Conservation (phyloP, 768 basidiomycete species). For the Suillus tomentosus region DNA sequence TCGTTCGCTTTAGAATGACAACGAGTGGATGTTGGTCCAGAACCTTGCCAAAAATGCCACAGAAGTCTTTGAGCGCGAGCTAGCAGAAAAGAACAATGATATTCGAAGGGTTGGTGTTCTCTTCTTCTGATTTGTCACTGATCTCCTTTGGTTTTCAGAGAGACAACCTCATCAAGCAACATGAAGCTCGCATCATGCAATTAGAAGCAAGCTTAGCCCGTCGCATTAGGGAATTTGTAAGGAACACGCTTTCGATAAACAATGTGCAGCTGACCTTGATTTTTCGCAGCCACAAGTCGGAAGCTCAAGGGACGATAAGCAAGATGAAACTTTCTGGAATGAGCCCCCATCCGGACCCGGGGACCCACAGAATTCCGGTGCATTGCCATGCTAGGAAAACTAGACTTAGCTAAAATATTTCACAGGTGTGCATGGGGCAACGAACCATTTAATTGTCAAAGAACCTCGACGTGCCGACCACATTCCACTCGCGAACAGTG, state of each 20-base stretch:
- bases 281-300: conserved; percentile 7
- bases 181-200: conserved; percentile 45
- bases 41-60: conserved; percentile 46
- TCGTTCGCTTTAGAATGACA: conserved; percentile 40
- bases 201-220: conserved; percentile 51
- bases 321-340: conserved; percentile 10
- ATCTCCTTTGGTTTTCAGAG: conserved; percentile 37
- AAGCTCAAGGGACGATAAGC: conserved; percentile 7
- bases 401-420: conserved; percentile 3
- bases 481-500: conserved; percentile 29
- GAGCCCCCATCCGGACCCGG: conserved; percentile 8
- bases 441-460: not conserved
- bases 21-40: conserved; percentile 52
- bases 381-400: not conserved
- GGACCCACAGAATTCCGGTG: conserved; percentile 7
- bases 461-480: conserved; percentile 7
- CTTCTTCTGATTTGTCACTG: conserved; percentile 9
- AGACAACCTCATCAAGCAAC: conserved; percentile 46
- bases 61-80: conserved; percentile 52
- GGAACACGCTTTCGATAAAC: not conserved
- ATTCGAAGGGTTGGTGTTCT: conserved; percentile 47
- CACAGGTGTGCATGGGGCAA: not conserved
- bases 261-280: conserved; percentile 8
- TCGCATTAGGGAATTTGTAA: conserved; percentile 40
- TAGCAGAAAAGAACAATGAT: conserved; percentile 57